Evolutionary conservation across 2,329 filamentous ascomycete species (phyloP), one percentile per base, ranked within the genome.

Genomic region (Periglandula ipomoeae): DNA sequence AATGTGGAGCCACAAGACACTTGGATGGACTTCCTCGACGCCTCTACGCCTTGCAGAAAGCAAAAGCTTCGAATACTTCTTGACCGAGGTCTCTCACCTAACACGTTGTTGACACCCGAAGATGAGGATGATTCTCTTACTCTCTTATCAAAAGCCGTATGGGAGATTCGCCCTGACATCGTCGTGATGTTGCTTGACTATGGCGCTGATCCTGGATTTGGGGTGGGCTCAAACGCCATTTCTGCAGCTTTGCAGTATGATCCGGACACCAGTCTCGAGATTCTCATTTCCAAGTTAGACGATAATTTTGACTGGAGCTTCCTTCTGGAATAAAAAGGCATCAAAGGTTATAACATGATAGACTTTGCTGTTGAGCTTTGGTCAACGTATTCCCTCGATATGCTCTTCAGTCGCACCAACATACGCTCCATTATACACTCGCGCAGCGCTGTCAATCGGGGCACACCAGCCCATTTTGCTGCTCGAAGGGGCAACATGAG

Each of bases 401-500:
- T 35, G 19, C 47, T 49, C 19, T 26, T 49, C n/a, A 24, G 35
- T 3, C 35, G 19, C 13, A 45, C 47, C 20, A 32, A 20, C 3
- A 34, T 49, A 15, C 26, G 35, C 15, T 17, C 19, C 17, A 46
- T 45, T 7, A 32, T 49, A 15, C 5, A 46, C 38, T 15, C 26
- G 3, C 42, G 23, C 13, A 49, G 47, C 35, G 11, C n/a, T 7
- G 27, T 49, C 37, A 49, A 49, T 19, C 24, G 26, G 5, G 47
- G 47, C 11, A 44, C 42, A 15, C 47, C 41, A n/a, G 47, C 37
- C 4, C 34, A 44, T 24, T 30, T 32, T 17, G 47, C 47, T 15
- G 47, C 42, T 5, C 19, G 41, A 30, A n/a, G 20, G 13, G 15
- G 23, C 19, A 30, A 43, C 3, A 5, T 4, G 11, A 4, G n/a